Conservation (phyloP, 768 basidiomycete genomes). For the Tephrocybe sp. region DNA sequence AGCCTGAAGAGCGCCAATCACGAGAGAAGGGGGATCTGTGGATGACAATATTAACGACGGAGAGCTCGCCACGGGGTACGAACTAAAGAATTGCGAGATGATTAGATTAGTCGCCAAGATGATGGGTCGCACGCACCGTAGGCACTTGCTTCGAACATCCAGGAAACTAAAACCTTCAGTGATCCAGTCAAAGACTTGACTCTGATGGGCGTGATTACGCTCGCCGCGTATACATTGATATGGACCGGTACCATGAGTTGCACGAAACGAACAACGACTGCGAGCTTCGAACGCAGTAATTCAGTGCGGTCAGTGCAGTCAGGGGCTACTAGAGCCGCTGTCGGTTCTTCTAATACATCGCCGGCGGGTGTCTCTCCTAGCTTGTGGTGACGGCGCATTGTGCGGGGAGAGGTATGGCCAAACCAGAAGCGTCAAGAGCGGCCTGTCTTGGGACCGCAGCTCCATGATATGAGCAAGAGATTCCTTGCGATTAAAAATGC, state of each 20-base stretch:
- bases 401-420: constrained; percentile 15
- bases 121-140: constrained; percentile 59
- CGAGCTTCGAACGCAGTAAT: constrained; percentile 69
- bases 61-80: constrained; percentile 94
- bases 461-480: constrained; percentile 67
- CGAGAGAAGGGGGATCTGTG: constrained; percentile 83
- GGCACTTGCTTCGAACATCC: constrained; percentile 77
- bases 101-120: not conserved
- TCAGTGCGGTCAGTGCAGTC: constrained; percentile 64
- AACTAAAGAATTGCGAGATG: constrained; percentile 45
- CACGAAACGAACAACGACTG: constrained; percentile 82
- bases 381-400: constrained; percentile 28
- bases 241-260: constrained; percentile 88
- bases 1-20: constrained; percentile 88
- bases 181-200: constrained; percentile 87
- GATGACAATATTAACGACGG: constrained; percentile 92
- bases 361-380: constrained; percentile 34
- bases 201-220: constrained; percentile 84
- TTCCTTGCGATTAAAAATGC: constrained; percentile 91
- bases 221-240: constrained; percentile 98
- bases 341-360: constrained; percentile 38
- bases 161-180: constrained; percentile 90
- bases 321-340: constrained; percentile 31
- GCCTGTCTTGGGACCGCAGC: constrained; percentile 71
- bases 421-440: constrained; percentile 26